phyloP scores from a whole-genome alignment of 768 basidiomycete genomes.

The Chalciporus piperatus region DNA sequence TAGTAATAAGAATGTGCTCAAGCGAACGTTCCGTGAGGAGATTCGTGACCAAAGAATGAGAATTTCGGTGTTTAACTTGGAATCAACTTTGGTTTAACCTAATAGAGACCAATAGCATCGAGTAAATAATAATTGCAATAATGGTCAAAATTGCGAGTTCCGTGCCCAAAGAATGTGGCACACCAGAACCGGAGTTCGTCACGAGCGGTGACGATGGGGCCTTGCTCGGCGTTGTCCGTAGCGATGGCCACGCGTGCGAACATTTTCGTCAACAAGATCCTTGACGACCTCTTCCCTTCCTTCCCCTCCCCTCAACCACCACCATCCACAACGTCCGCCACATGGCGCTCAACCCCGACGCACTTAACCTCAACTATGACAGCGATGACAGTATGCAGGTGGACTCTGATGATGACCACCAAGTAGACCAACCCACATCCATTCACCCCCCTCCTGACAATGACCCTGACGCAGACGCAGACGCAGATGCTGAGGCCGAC shows the following conservation, averaged over 20 bases:
- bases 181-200: slow-evolving; percentile 37
- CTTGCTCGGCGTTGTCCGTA: slow-evolving; percentile 42
- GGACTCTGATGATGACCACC: slow-evolving; percentile 54
- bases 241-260: slow-evolving; percentile 41
- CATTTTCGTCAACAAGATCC: slow-evolving; percentile 41
- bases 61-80: not conserved
- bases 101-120: not conserved
- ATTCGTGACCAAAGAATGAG: slow-evolving; percentile 4
- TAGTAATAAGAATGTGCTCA: not conserved
- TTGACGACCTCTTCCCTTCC: slow-evolving; percentile 37
- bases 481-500: slow-evolving; percentile 63
- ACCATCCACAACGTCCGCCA: slow-evolving; percentile 24
- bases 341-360: slow-evolving; percentile 39
- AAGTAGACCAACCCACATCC: slow-evolving; percentile 15
- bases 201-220: slow-evolving; percentile 43
- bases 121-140: slow-evolving; percentile 7
- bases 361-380: slow-evolving; percentile 54
- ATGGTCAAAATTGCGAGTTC: slow-evolving; percentile 16
- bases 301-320: slow-evolving; percentile 36
- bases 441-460: slow-evolving; percentile 15
- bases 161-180: slow-evolving; percentile 32
- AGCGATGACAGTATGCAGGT: slow-evolving; percentile 65
- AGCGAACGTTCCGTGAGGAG: slow-evolving; percentile 1
- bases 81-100: not conserved
- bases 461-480: slow-evolving; percentile 49